A percentile compares a stretch with the other conserved stretches of the same genome.
Conservation (phyloP, 805 yeast species). For the Wickerhamiella occidentalis region DNA sequence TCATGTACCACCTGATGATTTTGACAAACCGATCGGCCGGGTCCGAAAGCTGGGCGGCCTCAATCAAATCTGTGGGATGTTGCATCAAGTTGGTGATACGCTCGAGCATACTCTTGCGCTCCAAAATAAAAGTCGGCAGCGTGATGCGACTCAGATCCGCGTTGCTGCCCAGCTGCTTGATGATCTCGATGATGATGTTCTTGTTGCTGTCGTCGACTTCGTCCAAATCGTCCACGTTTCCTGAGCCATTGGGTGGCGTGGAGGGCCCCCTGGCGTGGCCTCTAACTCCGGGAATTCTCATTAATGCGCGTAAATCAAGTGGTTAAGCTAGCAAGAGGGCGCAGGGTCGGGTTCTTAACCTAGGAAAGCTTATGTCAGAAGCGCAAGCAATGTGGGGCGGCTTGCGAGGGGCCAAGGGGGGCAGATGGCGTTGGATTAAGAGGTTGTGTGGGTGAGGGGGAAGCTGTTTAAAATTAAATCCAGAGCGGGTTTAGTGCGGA, state of each 20-base stretch:
- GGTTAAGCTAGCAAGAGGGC: too few species aligned
- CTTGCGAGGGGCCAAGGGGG: too few species aligned
- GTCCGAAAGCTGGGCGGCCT: conserved; percentile 51
- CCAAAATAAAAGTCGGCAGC: conserved; percentile 87
- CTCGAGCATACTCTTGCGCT: conserved; percentile 91
- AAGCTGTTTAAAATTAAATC: too few species aligned
- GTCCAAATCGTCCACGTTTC: conserved; percentile 49
- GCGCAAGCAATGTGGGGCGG: not conserved
- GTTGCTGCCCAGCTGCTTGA: conserved; percentile 85
- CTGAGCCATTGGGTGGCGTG: not conserved
- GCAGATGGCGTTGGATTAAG: too few species aligned
- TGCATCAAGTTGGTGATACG: conserved; percentile 81
- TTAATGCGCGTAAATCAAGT: not conserved
- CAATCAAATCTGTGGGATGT: conserved; percentile 56
- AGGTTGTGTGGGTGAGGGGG: too few species aligned
- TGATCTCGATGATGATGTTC: conserved; percentile 73
- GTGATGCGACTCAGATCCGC: conserved; percentile 83
- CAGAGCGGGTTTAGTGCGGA: too few species aligned
- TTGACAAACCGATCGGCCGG: conserved; percentile 57
- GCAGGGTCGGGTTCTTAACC: not conserved
- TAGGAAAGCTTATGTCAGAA: not conserved
- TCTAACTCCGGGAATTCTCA: conserved; percentile 3
- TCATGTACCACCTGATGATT: conserved; percentile 78
- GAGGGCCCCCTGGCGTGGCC: not conserved
- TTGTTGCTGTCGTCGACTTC: conserved; percentile 88